Evolutionary conservation across 2,329 filamentous ascomycete species (phyloP).

Genomic region (Pseudofabraea citricarpa): DNA sequence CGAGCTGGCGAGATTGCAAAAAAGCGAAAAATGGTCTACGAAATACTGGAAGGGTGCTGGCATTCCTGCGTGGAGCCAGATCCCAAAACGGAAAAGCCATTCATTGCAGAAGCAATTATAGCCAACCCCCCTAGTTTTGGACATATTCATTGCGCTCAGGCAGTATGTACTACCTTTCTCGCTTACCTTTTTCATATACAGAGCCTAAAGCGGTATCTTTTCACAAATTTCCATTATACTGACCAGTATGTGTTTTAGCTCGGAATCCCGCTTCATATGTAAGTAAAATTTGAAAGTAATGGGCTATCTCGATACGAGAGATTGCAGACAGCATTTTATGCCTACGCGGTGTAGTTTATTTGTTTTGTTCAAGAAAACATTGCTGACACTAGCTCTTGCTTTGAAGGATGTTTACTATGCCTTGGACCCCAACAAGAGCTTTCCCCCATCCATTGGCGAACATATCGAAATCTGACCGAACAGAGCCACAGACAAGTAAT

Average conservation of each 20-base stretch:
- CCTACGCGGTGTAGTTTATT: too few species aligned
- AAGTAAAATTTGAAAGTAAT: too few species aligned
- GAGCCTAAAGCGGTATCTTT: too few species aligned
- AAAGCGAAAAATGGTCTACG: slow-evolving; percentile 64
- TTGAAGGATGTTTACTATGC: slow-evolving; percentile 83
- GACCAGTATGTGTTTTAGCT: too few species aligned
- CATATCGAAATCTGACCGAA: slow-evolving; percentile 59
- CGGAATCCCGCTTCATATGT: too few species aligned
- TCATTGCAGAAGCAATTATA: slow-evolving; percentile 70
- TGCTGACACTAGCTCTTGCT: too few species aligned
- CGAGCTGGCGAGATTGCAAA: slow-evolving; percentile 70
- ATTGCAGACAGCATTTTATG: too few species aligned
- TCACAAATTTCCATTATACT: too few species aligned
- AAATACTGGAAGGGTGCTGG: slow-evolving; percentile 81
- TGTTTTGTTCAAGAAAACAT: too few species aligned
- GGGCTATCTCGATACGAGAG: too few species aligned
- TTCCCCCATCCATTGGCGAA: slow-evolving; percentile 75
- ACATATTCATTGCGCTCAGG: slow-evolving; percentile 72
- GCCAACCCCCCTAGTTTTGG: slow-evolving; percentile 76
- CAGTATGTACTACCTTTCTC: too few species aligned
- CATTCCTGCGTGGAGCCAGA: slow-evolving; percentile 70
- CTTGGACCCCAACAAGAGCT: slow-evolving; percentile 66
- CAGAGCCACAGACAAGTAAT: slow-evolving; percentile 67
- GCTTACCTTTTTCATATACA: too few species aligned
- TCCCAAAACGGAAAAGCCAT: slow-evolving; percentile 51